Conservation (phyloP, 495 filamentous ascomycete genomes). For the Tuber melanosporum region DNA sequence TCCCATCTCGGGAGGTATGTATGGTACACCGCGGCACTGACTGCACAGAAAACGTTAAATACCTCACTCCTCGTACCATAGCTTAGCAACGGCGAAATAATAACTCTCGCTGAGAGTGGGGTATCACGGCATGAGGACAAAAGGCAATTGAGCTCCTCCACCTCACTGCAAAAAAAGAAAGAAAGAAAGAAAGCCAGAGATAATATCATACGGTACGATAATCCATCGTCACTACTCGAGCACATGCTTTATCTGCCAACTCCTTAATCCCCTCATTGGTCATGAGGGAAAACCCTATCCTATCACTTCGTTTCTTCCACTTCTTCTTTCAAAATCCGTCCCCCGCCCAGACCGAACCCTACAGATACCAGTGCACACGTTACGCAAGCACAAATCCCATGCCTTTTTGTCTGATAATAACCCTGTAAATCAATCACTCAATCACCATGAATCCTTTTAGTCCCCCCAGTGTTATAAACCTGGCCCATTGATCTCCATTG, state of each 20-base stretch:
- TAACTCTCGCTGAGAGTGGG: not conserved
- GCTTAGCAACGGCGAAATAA: not conserved
- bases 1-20: not conserved
- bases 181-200: not conserved
- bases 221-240: no score
- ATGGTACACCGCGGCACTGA: not conserved
- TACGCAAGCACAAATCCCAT: not conserved
- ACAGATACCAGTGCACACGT: not conserved
- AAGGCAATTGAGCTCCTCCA: not conserved
- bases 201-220: not conserved
- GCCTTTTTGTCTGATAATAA: not conserved
- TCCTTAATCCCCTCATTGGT: not conserved
- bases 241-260: not conserved
- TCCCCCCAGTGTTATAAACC: not conserved
- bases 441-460: not conserved
- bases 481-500: not conserved
- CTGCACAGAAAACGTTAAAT: not conserved
- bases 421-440: not conserved
- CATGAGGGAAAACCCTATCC: not conserved
- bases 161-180: not conserved
- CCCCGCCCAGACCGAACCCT: not conserved
- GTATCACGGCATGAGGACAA: not conserved
- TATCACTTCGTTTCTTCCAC: not conserved
- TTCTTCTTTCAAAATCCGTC: not conserved
- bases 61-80: not conserved